Base-by-base conservation (phyloP, 805 yeast genomes). In the Gaillardinia entomophila region DNA sequence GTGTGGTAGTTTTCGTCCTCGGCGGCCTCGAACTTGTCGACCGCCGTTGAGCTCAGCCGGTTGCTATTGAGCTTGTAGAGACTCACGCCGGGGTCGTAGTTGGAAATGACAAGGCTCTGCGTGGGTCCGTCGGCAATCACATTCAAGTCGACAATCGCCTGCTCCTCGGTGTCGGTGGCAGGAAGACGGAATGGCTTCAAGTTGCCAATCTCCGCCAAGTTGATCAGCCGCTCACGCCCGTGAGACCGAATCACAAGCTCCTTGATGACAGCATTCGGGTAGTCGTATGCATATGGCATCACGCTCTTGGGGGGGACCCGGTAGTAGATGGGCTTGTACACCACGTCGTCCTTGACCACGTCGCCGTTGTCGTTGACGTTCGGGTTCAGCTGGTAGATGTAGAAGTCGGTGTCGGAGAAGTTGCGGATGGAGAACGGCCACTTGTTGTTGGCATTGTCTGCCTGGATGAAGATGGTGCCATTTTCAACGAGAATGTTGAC, bases 231-330 rank as follows among this genome's bases (percentile, higher is more conserved):
- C 49, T 83, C 89, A 18, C 80, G 68, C 1, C 84, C 83, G 30
- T 80, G 81, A 8, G 82, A 69, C 37, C 88, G 67, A 22, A 92
- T 56, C 3, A 87, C 70, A 20, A 92, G 59, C 49, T 89, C 96
- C 53, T 88, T 89, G 28, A 81, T 73, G 7, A 75, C 62, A 0
- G 96, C 97, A 32, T 94, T 87, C 1, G 98, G 98, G 58, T 75
- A 92, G 54, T 92, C 98, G 89, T 96, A 92, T 0, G 98, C 86
- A 55, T 92, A 92, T 0, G 97, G 96, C 97, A 92, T 92, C 2
- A 87, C 95, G 58, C 96, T 84, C 48, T 77, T 77, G 1, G 95
- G 78, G 0, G 97, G 97, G 10, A 94, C 70, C 28, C 76, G 73
- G 53, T 90, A 92, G 48, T 71, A 77, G 8, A 87, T 69, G 0